Evolutionary conservation across 352 stramenopile species (phyloP).

Genomic region (Phytophthora cactorum): DNA sequence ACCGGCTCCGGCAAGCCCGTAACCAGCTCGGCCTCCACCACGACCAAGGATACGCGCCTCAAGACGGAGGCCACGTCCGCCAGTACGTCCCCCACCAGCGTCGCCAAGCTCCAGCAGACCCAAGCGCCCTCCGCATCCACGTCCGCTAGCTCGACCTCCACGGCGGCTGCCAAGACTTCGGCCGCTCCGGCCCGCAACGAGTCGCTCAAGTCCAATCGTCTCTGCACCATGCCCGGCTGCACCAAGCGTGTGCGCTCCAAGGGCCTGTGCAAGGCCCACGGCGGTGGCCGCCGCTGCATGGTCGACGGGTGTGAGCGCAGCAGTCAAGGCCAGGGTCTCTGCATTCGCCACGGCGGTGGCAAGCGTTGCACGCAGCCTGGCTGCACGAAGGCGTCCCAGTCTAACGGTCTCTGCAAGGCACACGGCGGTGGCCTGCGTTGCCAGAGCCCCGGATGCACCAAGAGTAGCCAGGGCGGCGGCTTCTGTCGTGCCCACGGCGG

Average conservation of each 20-base stretch:
- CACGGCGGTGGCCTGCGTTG: conserved; percentile 86
- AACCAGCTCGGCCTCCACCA: conserved; percentile 2
- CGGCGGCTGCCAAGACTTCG: conserved; percentile 9
- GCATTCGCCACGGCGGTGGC: conserved; percentile 85
- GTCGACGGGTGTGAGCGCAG: conserved; percentile 83
- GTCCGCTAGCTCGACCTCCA: not conserved
- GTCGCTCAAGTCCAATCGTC: conserved; percentile 77
- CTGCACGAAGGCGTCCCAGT: conserved; percentile 85
- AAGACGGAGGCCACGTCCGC: conserved; percentile 30
- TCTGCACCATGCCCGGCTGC: conserved; percentile 85
- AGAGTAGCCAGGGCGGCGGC: conserved; percentile 83
- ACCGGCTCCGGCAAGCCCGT: conserved; percentile 9
- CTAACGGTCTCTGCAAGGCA: conserved; percentile 85
- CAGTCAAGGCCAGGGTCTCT: conserved; percentile 82
- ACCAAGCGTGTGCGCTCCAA: conserved; percentile 88
- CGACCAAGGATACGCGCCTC: conserved; percentile 5
- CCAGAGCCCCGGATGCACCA: conserved; percentile 75
- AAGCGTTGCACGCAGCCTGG: conserved; percentile 80
- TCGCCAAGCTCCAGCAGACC: conserved; percentile 24
- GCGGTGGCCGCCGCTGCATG: conserved; percentile 79
- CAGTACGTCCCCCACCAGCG: conserved; percentile 32
- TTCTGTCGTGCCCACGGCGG: conserved; percentile 87
- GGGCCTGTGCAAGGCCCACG: conserved; percentile 86
- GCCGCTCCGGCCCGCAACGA: conserved; percentile 46
- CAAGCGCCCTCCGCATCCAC: not conserved